Evolutionary conservation across 2,329 filamentous ascomycete genomes (phyloP), one percentile per base, ranked within the genome.

Genomic region (Sporothrix brasiliensis): DNA sequence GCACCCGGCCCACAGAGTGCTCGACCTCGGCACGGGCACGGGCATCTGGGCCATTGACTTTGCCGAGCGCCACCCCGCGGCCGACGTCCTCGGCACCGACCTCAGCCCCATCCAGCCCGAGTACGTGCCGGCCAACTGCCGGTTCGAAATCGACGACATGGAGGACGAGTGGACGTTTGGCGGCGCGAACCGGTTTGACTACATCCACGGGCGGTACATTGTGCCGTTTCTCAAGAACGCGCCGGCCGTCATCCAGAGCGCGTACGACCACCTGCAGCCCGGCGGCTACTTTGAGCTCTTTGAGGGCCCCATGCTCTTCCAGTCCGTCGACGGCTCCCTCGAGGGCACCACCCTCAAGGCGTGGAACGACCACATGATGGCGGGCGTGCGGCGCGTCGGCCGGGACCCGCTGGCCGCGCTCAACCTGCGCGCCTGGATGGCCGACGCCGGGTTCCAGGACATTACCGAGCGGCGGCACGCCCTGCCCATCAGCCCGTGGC

Each of bases 141-240:
- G 79, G 27, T 88, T 88, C 75, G 78, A 87, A 67, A 79, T 88
- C 49, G 85, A 88, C 73, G 86, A 88, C 73, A 78, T 83, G 39
- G 84, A 86, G 73, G 81, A 85, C 70, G 79, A 82, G 0, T 89
- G 86, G 86, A 77, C 82, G 3, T 77, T 66, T 52, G 19, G 63
- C 3, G 3, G 73, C 27, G 81, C 81, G 71, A 74, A 79, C 1
- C 78, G 83, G 67, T 88, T 87, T 76, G 85, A 88, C 77, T 85
- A 83, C 74, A 83, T 88, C 69, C 85, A 87, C 75, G 78, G 80
- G 49, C 81, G 86, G 30, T 80, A 83, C 66, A 81, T 88, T 77
- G 80, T 81, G 2, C 81, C 81, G n/a, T 83, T 82, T 70, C 83
- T 88, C 68, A 76, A 79, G 13, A 81, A 87, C 74, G 85, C 83